A percentile compares a stretch with the other conserved stretches of the same genome.
Conservation (phyloP, 768 basidiomycete genomes). For the Rickenella mellea region DNA sequence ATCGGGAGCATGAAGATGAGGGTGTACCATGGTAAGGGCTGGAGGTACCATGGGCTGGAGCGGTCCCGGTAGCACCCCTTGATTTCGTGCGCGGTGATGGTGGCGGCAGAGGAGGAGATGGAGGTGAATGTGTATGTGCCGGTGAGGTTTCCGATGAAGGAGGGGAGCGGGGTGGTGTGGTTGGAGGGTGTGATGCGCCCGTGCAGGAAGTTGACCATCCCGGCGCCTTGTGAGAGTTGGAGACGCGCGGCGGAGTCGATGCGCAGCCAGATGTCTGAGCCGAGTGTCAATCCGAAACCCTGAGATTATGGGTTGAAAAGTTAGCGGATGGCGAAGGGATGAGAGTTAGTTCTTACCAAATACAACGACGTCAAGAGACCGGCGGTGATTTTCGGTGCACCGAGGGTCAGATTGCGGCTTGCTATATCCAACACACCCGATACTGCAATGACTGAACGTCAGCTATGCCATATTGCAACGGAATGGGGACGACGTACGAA, state of each 20-base stretch:
- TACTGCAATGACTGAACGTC: background rate
- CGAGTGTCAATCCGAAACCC: slow-evolving; percentile 81
- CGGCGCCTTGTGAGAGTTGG: slow-evolving; percentile 43
- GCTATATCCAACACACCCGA: slow-evolving; percentile 22
- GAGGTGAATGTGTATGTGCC: slow-evolving; percentile 66
- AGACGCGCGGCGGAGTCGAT: slow-evolving; percentile 50
- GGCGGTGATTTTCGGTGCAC: slow-evolving; percentile 82
- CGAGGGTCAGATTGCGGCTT: slow-evolving; percentile 78
- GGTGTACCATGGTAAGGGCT: slow-evolving; percentile 73
- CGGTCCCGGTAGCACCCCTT: slow-evolving; percentile 65
- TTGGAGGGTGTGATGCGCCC: slow-evolving; percentile 64
- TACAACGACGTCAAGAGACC: slow-evolving; percentile 83
- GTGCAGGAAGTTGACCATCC: slow-evolving; percentile 40
- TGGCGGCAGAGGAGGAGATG: slow-evolving; percentile 18
- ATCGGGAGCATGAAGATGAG: slow-evolving; percentile 67
- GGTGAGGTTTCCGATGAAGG: slow-evolving; percentile 32
- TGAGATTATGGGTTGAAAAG: too few species aligned
- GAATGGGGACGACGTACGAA: slow-evolving; percentile 36
- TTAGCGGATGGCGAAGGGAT: too few species aligned
- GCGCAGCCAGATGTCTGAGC: slow-evolving; percentile 70
- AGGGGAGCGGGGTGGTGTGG: slow-evolving; percentile 25
- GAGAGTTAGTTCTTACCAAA: too few species aligned
- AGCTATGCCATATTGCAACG: background rate
- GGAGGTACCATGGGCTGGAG: slow-evolving; percentile 66
- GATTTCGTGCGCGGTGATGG: slow-evolving; percentile 36